These are phyloP conservation scores for Allium sativum DNA, from an alignment of 106 monocot genomes.

Conservation along the genomic window DNA sequence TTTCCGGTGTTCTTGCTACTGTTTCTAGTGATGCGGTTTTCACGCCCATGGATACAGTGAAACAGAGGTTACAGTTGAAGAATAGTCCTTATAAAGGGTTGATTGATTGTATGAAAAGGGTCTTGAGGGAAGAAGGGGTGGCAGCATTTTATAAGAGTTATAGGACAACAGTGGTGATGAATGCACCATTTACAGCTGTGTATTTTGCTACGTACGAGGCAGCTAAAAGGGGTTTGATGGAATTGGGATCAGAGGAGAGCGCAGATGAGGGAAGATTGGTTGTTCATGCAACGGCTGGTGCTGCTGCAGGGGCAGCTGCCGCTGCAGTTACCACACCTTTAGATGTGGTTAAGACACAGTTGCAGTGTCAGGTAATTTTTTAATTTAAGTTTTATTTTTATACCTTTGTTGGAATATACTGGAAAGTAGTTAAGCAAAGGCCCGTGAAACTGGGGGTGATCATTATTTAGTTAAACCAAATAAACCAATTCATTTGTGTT, in stretches of 20 bases:
- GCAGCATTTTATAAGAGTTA: constrained; percentile 56
- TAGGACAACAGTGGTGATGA: constrained; percentile 71
- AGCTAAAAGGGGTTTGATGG: constrained; percentile 37
- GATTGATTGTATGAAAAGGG: constrained; percentile 45
- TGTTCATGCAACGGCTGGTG: constrained; percentile 59
- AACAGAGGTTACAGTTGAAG: constrained; percentile 63
- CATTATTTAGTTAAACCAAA: no score
- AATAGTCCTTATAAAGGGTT: constrained; percentile 61
- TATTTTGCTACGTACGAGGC: constrained; percentile 73
- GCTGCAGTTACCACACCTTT: constrained; percentile 67
- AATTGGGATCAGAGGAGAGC: constrained; percentile 21
- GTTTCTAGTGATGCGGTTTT: constrained; percentile 80
- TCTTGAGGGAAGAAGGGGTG: constrained; percentile 58
- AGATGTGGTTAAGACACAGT: constrained; percentile 90
- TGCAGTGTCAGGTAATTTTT: constrained; percentile 78
- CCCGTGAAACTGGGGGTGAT: no score
- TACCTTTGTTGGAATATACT: no score
- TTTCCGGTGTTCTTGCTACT: constrained; percentile 64
- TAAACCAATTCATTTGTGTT: no score
- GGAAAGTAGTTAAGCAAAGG: no score
- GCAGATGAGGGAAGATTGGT: constrained; percentile 34
- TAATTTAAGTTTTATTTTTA: no score
- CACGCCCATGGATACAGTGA: constrained; percentile 95
- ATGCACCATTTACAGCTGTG: constrained; percentile 73
- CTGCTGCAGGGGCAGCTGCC: constrained; percentile 55